Evolutionary conservation across 129 eudicot genomes (phyloP).

Genomic region (Tagetes patula): DNA sequence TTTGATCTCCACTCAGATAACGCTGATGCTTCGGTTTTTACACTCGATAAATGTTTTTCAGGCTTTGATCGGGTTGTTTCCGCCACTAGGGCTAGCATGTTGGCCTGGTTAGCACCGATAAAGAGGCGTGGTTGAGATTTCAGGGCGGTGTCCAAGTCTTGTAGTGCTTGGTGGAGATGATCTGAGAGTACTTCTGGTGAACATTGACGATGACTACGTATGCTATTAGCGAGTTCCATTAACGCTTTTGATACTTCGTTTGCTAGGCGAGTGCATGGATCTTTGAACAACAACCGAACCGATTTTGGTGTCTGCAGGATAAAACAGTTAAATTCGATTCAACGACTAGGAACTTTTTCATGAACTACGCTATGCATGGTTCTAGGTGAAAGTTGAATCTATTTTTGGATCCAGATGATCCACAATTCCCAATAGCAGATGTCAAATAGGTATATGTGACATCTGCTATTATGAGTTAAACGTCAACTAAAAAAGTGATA

Average conservation of each 20-base stretch:
- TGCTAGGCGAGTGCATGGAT: slow-evolving; percentile 45
- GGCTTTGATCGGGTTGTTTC: slow-evolving; percentile 27
- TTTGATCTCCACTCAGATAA: slow-evolving; percentile 31
- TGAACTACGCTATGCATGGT: no score
- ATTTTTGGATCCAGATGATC: no score
- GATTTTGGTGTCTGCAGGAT: slow-evolving; percentile 37
- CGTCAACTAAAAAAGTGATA: no score
- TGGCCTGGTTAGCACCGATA: slow-evolving; percentile 24
- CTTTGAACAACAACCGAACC: slow-evolving; percentile 41
- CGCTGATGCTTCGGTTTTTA: slow-evolving; percentile 30
- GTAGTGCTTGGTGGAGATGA: slow-evolving; percentile 50
- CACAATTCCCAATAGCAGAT: no score
- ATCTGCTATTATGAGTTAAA: no score
- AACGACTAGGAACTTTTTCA: no score
- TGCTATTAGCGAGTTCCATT: slow-evolving; percentile 40
- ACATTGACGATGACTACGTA: slow-evolving; percentile 37
- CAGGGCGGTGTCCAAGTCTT: slow-evolving; percentile 40
- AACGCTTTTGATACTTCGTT: slow-evolving; percentile 40
- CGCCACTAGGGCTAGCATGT: slow-evolving; percentile 26
- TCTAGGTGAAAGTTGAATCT: no score
- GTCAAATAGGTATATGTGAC: no score
- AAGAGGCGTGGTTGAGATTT: slow-evolving; percentile 46
- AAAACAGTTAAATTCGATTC: not conserved
- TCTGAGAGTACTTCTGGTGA: slow-evolving; percentile 44
- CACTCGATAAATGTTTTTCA: slow-evolving; percentile 36